These are phyloP conservation scores for Phytophthora sp. DNA, from an alignment of 352 stramenopile species.

Conservation along the genomic window DNA sequence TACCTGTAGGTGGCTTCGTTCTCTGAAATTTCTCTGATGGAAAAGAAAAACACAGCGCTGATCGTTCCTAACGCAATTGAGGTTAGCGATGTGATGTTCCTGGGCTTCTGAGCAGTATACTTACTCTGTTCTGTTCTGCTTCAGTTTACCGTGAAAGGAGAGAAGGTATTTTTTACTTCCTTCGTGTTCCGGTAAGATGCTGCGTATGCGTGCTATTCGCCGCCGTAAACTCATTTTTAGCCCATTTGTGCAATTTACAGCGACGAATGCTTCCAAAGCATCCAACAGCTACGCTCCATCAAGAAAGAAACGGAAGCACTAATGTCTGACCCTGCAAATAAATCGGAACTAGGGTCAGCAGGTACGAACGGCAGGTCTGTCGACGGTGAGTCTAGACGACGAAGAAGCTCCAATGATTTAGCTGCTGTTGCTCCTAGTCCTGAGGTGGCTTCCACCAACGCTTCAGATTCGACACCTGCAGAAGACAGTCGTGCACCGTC, in stretches of 20 bases:
- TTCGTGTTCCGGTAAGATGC: conserved; percentile 77
- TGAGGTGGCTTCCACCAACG: conserved; percentile 4
- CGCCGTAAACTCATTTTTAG: neutral
- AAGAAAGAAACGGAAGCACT: conserved; percentile 72
- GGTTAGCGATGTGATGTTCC: conserved; percentile 50
- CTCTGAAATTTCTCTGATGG: conserved; percentile 71
- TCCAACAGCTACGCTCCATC: conserved; percentile 78
- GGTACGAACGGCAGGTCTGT: neutral
- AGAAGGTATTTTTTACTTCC: conserved; percentile 83
- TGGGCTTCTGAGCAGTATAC: too few relatives aligned
- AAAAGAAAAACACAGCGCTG: conserved; percentile 87
- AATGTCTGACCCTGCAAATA: conserved; percentile 35
- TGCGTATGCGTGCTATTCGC: neutral
- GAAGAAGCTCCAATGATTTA: conserved; percentile 27
- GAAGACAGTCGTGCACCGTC: conserved; percentile 11
- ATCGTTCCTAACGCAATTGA: conserved; percentile 89
- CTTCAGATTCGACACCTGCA: neutral
- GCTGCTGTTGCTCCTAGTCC: conserved; percentile 32
- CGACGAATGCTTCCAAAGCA: conserved; percentile 85
- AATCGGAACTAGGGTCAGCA: neutral
- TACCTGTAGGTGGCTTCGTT: conserved; percentile 67
- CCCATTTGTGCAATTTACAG: conserved; percentile 34
- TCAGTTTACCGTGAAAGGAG: conserved; percentile 68
- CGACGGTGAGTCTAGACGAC: conserved; percentile 16
- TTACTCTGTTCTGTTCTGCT: conserved; percentile 2